phyloP scores from a whole-genome alignment of 2,329 filamentous ascomycete species.

The Tolypocladium tundrense region DNA sequence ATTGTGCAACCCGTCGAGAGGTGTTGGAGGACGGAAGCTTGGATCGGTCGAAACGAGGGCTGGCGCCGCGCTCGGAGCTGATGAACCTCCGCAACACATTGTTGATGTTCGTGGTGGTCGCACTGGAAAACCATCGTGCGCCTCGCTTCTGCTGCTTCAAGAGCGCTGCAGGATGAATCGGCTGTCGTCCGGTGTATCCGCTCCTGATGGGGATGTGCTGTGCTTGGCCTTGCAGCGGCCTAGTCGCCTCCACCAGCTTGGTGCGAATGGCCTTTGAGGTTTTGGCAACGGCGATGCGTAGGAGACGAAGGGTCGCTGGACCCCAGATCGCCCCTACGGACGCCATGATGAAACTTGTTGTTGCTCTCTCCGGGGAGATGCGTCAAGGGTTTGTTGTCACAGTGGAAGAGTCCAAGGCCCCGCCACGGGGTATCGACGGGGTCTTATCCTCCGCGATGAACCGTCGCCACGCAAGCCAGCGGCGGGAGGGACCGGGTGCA shows the following conservation, averaged over 20 bases:
- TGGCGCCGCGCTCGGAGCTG: slow-evolving; percentile 25
- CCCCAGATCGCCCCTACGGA: slow-evolving; percentile 47
- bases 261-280: slow-evolving; percentile 40
- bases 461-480: slow-evolving; percentile 12
- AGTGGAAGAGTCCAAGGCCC: background rate
- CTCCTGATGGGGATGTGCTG: slow-evolving; percentile 34
- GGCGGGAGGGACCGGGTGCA: slow-evolving; percentile 17
- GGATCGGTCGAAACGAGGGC: slow-evolving; percentile 32
- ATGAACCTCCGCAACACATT: slow-evolving; percentile 40
- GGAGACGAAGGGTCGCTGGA: slow-evolving; percentile 42
- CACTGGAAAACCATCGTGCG: slow-evolving; percentile 37
- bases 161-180: slow-evolving; percentile 42
- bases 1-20: slow-evolving; percentile 43
- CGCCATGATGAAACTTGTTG: slow-evolving; percentile 30
- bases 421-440: background rate
- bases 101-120: slow-evolving; percentile 30
- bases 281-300: slow-evolving; percentile 41
- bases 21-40: slow-evolving; percentile 39
- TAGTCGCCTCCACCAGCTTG: slow-evolving; percentile 34
- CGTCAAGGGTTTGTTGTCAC: slow-evolving; percentile 5
- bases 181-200: slow-evolving; percentile 32
- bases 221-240: slow-evolving; percentile 33
- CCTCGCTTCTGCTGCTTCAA: slow-evolving; percentile 37
- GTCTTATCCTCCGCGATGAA: background rate
- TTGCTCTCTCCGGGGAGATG: background rate